These are phyloP conservation scores for Leishmania turanica DNA, from an alignment of 208 protist species.

Conservation along the genomic window DNA sequence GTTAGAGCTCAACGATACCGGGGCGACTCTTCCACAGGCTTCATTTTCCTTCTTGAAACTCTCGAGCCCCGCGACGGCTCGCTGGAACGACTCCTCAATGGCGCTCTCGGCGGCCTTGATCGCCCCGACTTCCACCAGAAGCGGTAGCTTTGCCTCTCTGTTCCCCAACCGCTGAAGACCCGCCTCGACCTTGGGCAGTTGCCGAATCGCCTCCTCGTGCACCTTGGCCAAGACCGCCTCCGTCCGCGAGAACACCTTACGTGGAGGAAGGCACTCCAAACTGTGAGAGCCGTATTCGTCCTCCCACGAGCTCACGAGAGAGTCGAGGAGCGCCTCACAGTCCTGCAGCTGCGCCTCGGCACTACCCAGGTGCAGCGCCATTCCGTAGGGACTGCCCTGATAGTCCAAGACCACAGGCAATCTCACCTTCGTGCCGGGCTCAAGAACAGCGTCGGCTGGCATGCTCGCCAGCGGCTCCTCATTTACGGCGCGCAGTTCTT, in stretches of 20 bases:
- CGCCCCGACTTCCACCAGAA: slow-evolving; percentile 61
- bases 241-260: slow-evolving; percentile 52
- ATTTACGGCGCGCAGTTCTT: slow-evolving; percentile 65
- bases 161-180: slow-evolving; percentile 33
- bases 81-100: slow-evolving; percentile 37
- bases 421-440: slow-evolving; percentile 47
- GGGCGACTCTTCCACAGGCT: neutral
- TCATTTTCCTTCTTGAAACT: slow-evolving; percentile 29
- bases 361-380: slow-evolving; percentile 44
- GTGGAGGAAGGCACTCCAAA: slow-evolving; percentile 38
- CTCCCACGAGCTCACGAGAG: slow-evolving; percentile 27
- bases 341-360: slow-evolving; percentile 48
- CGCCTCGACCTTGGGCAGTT: slow-evolving; percentile 42
- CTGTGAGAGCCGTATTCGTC: slow-evolving; percentile 13
- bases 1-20: slow-evolving; percentile 16
- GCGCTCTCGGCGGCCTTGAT: slow-evolving; percentile 34
- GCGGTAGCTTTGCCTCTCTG: slow-evolving; percentile 41
- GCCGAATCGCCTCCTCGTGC: slow-evolving; percentile 50
- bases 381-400: slow-evolving; percentile 33
- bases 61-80: slow-evolving; percentile 21
- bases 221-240: slow-evolving; percentile 52
- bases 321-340: slow-evolving; percentile 41
- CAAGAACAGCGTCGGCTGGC: slow-evolving; percentile 31
- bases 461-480: slow-evolving; percentile 31
- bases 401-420: slow-evolving; percentile 36